Evolutionary conservation across 257 asterid genomes (phyloP).

Genomic region (Parsonsia alboflavescens): DNA sequence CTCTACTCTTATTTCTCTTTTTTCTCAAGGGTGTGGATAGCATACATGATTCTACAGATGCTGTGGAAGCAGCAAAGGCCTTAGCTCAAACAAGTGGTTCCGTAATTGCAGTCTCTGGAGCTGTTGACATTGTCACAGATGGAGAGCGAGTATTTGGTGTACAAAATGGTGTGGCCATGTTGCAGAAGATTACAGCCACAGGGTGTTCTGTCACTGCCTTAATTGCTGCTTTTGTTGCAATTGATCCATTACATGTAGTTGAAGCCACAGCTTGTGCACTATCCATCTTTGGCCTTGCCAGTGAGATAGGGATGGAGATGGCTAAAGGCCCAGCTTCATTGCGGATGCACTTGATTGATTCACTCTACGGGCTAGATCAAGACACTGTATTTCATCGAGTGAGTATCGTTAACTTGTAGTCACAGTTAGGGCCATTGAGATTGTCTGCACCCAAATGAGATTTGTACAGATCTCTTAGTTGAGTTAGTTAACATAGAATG

Average conservation of each 20-base stretch:
- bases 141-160: conserved; percentile 62
- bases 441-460: not conserved
- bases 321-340: conserved; percentile 83
- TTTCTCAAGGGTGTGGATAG: conserved; percentile 79
- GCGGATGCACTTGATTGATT: conserved; percentile 62
- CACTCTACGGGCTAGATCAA: conserved; percentile 53
- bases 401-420: conserved; percentile 34
- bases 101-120: conserved; percentile 80
- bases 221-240: conserved; percentile 71
- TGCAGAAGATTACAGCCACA: conserved; percentile 86
- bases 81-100: conserved; percentile 54
- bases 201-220: conserved; percentile 90
- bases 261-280: conserved; percentile 84
- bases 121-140: conserved; percentile 66
- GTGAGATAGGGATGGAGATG: conserved; percentile 55
- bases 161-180: conserved; percentile 70
- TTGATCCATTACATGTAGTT: conserved; percentile 50
- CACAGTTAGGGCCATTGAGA: not conserved
- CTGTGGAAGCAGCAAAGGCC: conserved; percentile 69
- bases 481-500: not conserved
- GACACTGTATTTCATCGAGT: conserved; percentile 33
- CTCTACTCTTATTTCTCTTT: not conserved
- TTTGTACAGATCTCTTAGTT: not conserved
- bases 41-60: conserved; percentile 58
- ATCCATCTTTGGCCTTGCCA: conserved; percentile 72